phyloP scores from a whole-genome alignment of 164 flowering plant genomes.

The Saururus chinensis region DNA sequence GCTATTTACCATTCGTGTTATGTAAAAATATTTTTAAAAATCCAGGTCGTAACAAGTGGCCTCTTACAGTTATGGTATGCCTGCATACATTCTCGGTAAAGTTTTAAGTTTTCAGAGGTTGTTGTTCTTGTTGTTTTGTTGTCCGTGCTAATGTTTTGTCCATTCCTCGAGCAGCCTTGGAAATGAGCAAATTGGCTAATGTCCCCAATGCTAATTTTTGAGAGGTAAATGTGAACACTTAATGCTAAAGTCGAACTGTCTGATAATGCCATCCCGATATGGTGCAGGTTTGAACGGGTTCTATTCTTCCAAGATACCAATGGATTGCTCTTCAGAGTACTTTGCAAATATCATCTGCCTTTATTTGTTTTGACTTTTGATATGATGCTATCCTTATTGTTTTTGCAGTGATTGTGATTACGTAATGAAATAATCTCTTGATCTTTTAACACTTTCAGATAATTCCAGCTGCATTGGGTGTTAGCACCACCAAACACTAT shows the following conservation, averaged over 20 bases:
- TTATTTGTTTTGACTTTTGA: too few species aligned
- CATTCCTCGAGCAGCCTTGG: too few species aligned
- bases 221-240: neutral
- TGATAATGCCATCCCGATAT: constrained; percentile 33
- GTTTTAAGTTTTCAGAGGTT: neutral
- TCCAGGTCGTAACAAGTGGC: too few species aligned
- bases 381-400: neutral
- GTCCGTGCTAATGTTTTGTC: neutral
- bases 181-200: neutral
- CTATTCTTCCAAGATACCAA: constrained; percentile 98
- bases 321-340: constrained; percentile 90
- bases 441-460: constrained; percentile 32
- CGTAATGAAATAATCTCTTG: constrained; percentile 3
- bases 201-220: neutral
- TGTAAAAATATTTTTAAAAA: too few species aligned
- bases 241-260: neutral
- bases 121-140: neutral
- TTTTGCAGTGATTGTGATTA: constrained; percentile 3
- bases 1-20: too few species aligned
- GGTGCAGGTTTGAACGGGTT: constrained; percentile 88
- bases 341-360: neutral
- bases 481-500: constrained; percentile 63
- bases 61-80: constrained; percentile 66
- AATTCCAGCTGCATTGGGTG: constrained; percentile 93
- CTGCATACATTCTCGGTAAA: neutral